phyloP scores from a whole-genome alignment of 2,329 filamentous ascomycete genomes.

The Lasiodiplodia sp. region DNA sequence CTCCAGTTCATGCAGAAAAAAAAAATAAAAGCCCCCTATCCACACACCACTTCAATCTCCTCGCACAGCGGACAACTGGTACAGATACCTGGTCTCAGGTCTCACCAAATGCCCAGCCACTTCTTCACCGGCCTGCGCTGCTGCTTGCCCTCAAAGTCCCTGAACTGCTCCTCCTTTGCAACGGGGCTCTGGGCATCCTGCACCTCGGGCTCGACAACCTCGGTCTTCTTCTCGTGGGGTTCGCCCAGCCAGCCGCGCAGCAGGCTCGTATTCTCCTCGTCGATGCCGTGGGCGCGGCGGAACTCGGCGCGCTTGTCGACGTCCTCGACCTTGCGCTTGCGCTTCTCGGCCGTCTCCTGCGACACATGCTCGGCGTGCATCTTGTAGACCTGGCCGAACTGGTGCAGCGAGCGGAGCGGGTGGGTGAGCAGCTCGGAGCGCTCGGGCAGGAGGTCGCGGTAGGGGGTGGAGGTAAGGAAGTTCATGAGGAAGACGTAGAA shows the following conservation, averaged over 20 bases:
- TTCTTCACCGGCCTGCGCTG: slow-evolving; percentile 71
- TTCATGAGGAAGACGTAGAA: slow-evolving; percentile 77
- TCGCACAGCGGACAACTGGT: neutral
- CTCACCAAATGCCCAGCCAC: slow-evolving; percentile 79
- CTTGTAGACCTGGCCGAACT: slow-evolving; percentile 74
- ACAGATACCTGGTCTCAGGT: neutral
- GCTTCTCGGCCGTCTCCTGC: slow-evolving; percentile 72
- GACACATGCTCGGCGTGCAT: slow-evolving; percentile 78
- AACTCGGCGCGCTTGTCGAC: slow-evolving; percentile 86
- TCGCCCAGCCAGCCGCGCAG: slow-evolving; percentile 41
- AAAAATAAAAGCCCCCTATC: neutral
- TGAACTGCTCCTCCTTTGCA: slow-evolving; percentile 47
- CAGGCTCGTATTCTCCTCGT: slow-evolving; percentile 40
- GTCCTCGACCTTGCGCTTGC: slow-evolving; percentile 80
- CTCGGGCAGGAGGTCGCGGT: slow-evolving; percentile 77
- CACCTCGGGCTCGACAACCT: slow-evolving; percentile 30
- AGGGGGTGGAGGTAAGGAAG: slow-evolving; percentile 81
- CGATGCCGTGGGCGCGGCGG: slow-evolving; percentile 79
- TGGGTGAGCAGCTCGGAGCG: slow-evolving; percentile 72
- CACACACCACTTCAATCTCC: neutral
- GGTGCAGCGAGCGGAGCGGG: slow-evolving; percentile 71
- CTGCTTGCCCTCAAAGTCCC: slow-evolving; percentile 49
- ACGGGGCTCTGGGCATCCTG: slow-evolving; percentile 5
- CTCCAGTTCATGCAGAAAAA: slow-evolving; percentile 2
- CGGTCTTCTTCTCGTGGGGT: slow-evolving; percentile 39